Conservation (phyloP, 495 filamentous ascomycete genomes). For the Hypomontagnella monticulosa region DNA sequence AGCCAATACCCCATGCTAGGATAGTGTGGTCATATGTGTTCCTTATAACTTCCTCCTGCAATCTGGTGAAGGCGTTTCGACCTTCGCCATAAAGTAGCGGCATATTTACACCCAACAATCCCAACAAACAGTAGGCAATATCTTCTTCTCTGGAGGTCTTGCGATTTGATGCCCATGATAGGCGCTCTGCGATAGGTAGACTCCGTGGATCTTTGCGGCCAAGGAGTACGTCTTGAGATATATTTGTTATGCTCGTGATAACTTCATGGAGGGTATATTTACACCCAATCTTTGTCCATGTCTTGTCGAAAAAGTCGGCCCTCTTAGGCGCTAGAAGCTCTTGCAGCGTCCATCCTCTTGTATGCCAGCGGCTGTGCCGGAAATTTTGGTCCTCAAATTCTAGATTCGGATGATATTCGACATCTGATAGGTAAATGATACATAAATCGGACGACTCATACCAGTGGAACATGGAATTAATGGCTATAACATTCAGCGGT, state of each 20-base stretch:
- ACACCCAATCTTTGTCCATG: not conserved
- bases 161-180: constrained; percentile 49
- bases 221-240: too few relatives aligned
- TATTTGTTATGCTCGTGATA: not conserved
- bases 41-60: constrained; percentile 51
- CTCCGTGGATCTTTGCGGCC: too few relatives aligned
- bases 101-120: constrained; percentile 53
- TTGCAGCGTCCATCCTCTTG: constrained; percentile 28
- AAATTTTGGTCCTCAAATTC: not conserved
- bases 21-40: constrained; percentile 30
- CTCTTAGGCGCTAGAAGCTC: constrained; percentile 25
- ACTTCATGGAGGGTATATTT: not conserved
- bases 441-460: constrained; percentile 44
- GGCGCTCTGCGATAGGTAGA: constrained; percentile 35
- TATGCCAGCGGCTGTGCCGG: not conserved
- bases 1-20: not conserved
- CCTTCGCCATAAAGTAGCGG: constrained; percentile 56
- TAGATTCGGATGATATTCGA: not conserved
- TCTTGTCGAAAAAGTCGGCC: constrained; percentile 15
- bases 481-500: constrained; percentile 13
- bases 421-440: constrained; percentile 47
- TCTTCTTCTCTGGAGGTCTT: constrained; percentile 48
- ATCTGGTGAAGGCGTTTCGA: constrained; percentile 44
- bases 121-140: constrained; percentile 50
- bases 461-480: constrained; percentile 53